Percentiles rank a stretch among this genome's conserved stretches.
Evolutionary conservation across 257 asterid genomes (phyloP).

Genomic region (Linderniella brevidens): DNA sequence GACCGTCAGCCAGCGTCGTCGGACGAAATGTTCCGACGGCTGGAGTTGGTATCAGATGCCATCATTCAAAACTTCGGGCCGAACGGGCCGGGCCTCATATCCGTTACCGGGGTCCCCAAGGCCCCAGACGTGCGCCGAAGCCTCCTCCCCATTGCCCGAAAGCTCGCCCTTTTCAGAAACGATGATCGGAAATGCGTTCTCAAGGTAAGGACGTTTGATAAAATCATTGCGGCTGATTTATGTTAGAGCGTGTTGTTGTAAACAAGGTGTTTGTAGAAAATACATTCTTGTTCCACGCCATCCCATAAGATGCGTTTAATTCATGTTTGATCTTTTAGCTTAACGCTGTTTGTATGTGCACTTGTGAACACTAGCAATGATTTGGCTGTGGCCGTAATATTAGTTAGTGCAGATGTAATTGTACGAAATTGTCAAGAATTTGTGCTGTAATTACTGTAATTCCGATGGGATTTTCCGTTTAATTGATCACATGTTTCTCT

Average conservation of each 20-base stretch:
- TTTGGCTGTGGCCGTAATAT: too few relatives aligned
- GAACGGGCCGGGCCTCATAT: conserved; percentile 71
- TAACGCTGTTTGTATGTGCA: too few relatives aligned
- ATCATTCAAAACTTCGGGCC: conserved; percentile 63
- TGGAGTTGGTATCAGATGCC: conserved; percentile 17
- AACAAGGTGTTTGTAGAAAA: too few relatives aligned
- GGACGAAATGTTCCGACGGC: conserved; percentile 26
- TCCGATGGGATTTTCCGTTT: too few relatives aligned
- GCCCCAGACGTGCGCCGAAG: conserved; percentile 28
- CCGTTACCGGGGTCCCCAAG: conserved; percentile 41
- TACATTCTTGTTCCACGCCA: too few relatives aligned
- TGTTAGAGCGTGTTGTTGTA: neutral
- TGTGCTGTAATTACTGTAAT: too few relatives aligned
- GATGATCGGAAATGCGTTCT: conserved; percentile 54
- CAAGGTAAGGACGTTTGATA: conserved; percentile 32
- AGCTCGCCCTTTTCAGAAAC: conserved; percentile 45
- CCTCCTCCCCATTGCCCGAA: conserved; percentile 65
- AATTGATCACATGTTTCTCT: neutral
- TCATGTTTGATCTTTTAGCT: too few relatives aligned
- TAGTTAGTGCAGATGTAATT: too few relatives aligned
- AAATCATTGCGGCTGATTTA: conserved; percentile 3
- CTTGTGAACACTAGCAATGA: too few relatives aligned
- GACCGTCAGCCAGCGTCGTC: conserved; percentile 12
- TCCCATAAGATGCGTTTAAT: too few relatives aligned
- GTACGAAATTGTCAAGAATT: too few relatives aligned